phyloP scores from a whole-genome alignment of 495 filamentous ascomycete species.

The Penicillium lagena region DNA sequence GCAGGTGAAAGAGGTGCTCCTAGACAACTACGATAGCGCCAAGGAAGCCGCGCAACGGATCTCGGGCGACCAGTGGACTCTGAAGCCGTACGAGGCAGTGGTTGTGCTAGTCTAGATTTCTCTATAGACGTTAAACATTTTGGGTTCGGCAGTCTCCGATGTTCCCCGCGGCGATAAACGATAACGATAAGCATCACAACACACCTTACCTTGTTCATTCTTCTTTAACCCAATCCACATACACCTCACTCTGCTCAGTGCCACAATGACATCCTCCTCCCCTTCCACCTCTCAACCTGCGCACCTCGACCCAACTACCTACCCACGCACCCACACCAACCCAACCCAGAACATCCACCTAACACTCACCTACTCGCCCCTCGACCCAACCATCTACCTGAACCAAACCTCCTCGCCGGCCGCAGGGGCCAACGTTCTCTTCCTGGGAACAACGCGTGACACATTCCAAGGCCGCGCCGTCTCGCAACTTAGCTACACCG shows the following conservation, averaged over 20 bases:
- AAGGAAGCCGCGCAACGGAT: conserved; percentile 18
- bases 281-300: conserved; percentile 14
- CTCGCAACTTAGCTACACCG: conserved; percentile 68
- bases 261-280: conserved; percentile 11
- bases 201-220: not conserved
- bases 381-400: conserved; percentile 55
- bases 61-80: conserved; percentile 20
- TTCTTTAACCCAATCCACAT: not conserved
- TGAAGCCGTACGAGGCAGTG: conserved; percentile 35
- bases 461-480: conserved; percentile 73
- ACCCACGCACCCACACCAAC: conserved; percentile 29
- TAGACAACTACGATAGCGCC: conserved; percentile 34
- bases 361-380: conserved; percentile 50
- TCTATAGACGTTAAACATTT: too few species aligned
- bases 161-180: conserved; percentile 13
- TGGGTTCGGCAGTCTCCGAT: too few species aligned
- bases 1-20: conserved; percentile 27
- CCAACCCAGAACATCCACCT: conserved; percentile 31
- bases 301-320: conserved; percentile 34
- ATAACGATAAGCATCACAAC: conserved; percentile 8
- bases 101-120: conserved; percentile 19
- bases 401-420: conserved; percentile 65
- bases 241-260: not conserved
- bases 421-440: conserved; percentile 85
- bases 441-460: conserved; percentile 83